These are phyloP conservation scores for Leucogyrophana mollusca DNA, from an alignment of 768 basidiomycete genomes.

Conservation along the genomic window DNA sequence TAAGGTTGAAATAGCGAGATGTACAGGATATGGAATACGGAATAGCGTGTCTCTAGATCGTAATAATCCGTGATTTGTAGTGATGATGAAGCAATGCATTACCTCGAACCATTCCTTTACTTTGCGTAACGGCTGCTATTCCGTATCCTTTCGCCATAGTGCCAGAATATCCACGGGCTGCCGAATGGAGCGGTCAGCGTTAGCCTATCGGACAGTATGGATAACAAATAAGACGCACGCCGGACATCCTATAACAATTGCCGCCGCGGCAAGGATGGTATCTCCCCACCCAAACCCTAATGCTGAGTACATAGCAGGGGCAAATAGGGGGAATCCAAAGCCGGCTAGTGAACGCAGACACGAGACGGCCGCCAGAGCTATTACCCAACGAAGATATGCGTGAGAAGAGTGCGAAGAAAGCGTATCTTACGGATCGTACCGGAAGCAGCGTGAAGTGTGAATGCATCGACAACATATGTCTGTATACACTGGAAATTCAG, in stretches of 20 bases:
- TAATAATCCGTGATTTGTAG: too few relatives aligned
- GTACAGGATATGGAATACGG: too few relatives aligned
- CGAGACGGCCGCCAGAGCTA: constrained; percentile 64
- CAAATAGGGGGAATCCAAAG: constrained; percentile 79
- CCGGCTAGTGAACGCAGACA: constrained; percentile 66
- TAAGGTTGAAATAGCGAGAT: too few relatives aligned
- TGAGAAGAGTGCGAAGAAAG: not conserved
- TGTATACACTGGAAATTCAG: constrained; percentile 61
- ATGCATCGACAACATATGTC: constrained; percentile 67
- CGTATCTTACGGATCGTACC: constrained; percentile 34
- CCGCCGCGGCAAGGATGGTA: constrained; percentile 58
- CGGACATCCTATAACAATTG: constrained; percentile 63
- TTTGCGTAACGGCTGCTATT: constrained; percentile 43
- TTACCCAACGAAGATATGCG: constrained; percentile 8
- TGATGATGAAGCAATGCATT: too few relatives aligned
- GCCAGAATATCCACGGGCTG: constrained; percentile 45
- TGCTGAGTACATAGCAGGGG: constrained; percentile 60
- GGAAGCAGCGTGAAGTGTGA: constrained; percentile 66
- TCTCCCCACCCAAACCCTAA: constrained; percentile 72
- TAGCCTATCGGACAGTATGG: constrained; percentile 25
- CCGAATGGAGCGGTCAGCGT: constrained; percentile 27
- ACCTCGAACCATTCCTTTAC: too few relatives aligned
- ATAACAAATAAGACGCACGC: constrained; percentile 22
- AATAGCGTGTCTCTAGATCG: too few relatives aligned
- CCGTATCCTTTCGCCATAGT: constrained; percentile 48